A percentile compares a stretch with the other conserved stretches of the same genome.
phyloP scores from a whole-genome alignment of 441 rosid species.

The Bocquillonia castaneifolia region DNA sequence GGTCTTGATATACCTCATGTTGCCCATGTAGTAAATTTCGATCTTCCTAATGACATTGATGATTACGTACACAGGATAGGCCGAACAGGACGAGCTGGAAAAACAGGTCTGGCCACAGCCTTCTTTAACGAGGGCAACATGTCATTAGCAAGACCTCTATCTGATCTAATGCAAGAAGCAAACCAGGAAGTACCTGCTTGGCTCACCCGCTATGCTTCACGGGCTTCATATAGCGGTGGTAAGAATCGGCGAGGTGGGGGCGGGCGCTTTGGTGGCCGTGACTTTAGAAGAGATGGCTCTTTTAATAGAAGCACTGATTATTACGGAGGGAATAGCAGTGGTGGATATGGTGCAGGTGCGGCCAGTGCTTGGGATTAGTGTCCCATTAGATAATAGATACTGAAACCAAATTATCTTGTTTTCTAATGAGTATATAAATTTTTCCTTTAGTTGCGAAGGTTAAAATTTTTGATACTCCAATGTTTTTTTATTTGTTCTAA shows the following conservation, averaged over 20 bases:
- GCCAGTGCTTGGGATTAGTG: conserved; percentile 80
- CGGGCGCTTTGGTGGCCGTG: conserved; percentile 62
- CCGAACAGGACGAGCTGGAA: conserved; percentile 92
- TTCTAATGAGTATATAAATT: conserved; percentile 23
- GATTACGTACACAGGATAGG: conserved; percentile 94
- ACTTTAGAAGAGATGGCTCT: conserved; percentile 56
- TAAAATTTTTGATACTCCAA: conserved; percentile 2
- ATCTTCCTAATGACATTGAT: conserved; percentile 90
- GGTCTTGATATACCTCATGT: conserved; percentile 94
- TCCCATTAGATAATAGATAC: conserved; percentile 4
- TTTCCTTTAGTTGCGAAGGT: conserved; percentile 14
- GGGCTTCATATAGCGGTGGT: conserved; percentile 42
- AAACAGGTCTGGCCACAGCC: conserved; percentile 86
- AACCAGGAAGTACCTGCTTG: conserved; percentile 92
- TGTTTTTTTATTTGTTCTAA: neutral
- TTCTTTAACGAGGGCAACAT: conserved; percentile 72
- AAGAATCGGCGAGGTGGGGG: conserved; percentile 62
- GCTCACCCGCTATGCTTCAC: conserved; percentile 63
- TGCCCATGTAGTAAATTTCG: conserved; percentile 86
- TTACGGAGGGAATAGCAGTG: conserved; percentile 38
- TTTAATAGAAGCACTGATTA: conserved; percentile 36
- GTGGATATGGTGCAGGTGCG: conserved; percentile 46
- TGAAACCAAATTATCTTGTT: conserved; percentile 18
- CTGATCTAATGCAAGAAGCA: conserved; percentile 84
- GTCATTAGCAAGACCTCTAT: conserved; percentile 61